Conservation (phyloP, 305 asterid species). For the Fraxinus latifolia region DNA sequence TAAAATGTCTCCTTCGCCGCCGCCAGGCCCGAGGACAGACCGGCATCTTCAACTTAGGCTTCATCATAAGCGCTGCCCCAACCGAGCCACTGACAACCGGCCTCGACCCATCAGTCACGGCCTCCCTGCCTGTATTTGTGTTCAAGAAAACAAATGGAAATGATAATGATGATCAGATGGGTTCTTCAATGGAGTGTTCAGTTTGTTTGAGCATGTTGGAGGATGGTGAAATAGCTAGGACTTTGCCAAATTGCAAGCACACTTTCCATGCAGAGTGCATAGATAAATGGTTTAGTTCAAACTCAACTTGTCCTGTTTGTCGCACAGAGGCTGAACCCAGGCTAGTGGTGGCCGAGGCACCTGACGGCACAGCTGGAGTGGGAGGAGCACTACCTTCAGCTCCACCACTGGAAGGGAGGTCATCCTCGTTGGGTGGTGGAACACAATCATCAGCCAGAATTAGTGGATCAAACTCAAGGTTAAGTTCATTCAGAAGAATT, state of each 20-base stretch:
- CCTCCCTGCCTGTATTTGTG: conserved; percentile 27
- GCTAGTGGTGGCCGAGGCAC: conserved; percentile 16
- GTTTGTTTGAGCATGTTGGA: conserved; percentile 37
- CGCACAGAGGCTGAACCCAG: conserved; percentile 38
- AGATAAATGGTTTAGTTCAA: conserved; percentile 37
- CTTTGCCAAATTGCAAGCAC: conserved; percentile 42
- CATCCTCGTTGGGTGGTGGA: conserved; percentile 11
- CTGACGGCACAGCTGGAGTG: conserved; percentile 21
- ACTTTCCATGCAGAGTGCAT: conserved; percentile 44
- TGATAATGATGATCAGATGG: background rate
- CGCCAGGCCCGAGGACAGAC: conserved; percentile 34
- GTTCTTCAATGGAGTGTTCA: conserved; percentile 31
- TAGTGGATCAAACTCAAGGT: conserved; percentile 29
- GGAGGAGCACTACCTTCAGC: conserved; percentile 23
- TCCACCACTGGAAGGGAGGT: conserved; percentile 26
- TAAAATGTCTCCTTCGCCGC: conserved; percentile 29
- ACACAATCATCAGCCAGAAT: conserved; percentile 17
- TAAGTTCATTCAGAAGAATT: conserved; percentile 46
- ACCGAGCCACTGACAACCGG: conserved; percentile 28
- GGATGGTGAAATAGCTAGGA: conserved; percentile 35
- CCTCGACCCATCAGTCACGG: conserved; percentile 28
- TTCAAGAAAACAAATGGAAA: conserved; percentile 1
- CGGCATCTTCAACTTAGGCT: background rate
- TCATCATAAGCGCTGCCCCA: conserved; percentile 13
- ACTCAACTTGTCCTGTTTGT: conserved; percentile 43